Base-by-base conservation (phyloP, 768 basidiomycete species). In the Mycena latifolia region DNA sequence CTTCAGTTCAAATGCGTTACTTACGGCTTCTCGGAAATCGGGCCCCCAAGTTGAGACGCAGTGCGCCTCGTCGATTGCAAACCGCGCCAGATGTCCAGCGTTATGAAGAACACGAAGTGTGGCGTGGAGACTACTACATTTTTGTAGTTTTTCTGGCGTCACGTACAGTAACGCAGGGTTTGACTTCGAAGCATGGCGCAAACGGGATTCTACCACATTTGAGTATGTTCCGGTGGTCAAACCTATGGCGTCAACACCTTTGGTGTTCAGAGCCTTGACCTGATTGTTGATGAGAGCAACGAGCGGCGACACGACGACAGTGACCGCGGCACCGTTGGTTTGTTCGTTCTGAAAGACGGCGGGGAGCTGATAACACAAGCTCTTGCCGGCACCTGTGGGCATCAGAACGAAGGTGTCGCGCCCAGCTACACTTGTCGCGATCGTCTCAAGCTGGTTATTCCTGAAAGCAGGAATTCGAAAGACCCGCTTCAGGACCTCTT, bases 311-410 rank as follows among this genome's bases (percentile, higher is more conserved):
- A 93, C 81, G 45, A 93, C 90, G 63, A 93, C 79, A 0, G 92
- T 90, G 2, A 92, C 82, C 17, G 89, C 88, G 35, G 75, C 76
- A 0, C 86, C 88, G 66, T 76, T 80, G 8, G 41, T 39, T 17
- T 39, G 8, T 14, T 9, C 37, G 37, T 39, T 39, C 57, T 46
- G n/a, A 0, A 86, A 88, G 29, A 92, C 79, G 0, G 92, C 92
- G 0, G 92, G 91, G 0, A 93, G 85, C 73, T 92, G 82, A 74
- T 83, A 89, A 63, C 85, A 88, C 20, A 89, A 77, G 57, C 84
- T 86, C 74, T 90, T 89, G 0, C 89, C 89, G 6, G 88, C 89
- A 25, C 89, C 91, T 2, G 92, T 93, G 5, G 92, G 92, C 80
- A 92, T 89, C 15, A 93, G 79, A 8, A 92, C 88, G 54, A 93